Base-by-base conservation (phyloP, 108 stramenopile species). In the Skeletonema marinoi region DNA sequence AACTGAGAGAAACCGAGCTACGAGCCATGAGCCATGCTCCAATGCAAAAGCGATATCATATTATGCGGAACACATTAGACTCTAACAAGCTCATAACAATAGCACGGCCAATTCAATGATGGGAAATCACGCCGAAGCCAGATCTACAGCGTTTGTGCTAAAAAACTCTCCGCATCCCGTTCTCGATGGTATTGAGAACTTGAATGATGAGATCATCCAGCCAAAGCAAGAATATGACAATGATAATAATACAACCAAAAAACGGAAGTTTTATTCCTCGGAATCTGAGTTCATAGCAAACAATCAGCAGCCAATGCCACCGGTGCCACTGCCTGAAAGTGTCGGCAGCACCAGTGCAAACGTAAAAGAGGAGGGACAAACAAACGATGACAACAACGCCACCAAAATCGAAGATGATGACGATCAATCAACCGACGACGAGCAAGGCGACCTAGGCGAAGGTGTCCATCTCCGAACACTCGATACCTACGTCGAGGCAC, bases 401-500 rank as follows among this genome's bases (percentile, higher is more conserved):
- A 56, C 16, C 1, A 56, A 56, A 7, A 25, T 10, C 2, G 25
- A 56, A 25, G 59, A 78, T 41, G 21, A 39, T 14, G 62, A 69
- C 30, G 73, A 76, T 29, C 44, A 80, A 36, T 56, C 54, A 4
- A 56, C 74, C 1, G 51, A 71, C 12, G 76, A 67, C 62, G 68
- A 60, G 4, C 75, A 81, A 31, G 81, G 71, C 35, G 76, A 77
- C 4, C 65, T 41, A 12, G 70, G 56, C 68, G 79, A 67, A 1
- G 70, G 61, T 29, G 54, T 33, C 25, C 74, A 83, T 35, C 61
- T 74, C 30, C 68, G 48, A 25, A 71, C 86, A 10, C 74, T 73
- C 3, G 75, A 83, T 6, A 72, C 48, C 12, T 75, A 78, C 71
- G 41, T 59, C 0, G 71, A 70, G 6, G 51, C 69, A 14, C 88